Base-by-base conservation (phyloP, 169 alveolate species). In the Plasmodium blacklocki region DNA sequence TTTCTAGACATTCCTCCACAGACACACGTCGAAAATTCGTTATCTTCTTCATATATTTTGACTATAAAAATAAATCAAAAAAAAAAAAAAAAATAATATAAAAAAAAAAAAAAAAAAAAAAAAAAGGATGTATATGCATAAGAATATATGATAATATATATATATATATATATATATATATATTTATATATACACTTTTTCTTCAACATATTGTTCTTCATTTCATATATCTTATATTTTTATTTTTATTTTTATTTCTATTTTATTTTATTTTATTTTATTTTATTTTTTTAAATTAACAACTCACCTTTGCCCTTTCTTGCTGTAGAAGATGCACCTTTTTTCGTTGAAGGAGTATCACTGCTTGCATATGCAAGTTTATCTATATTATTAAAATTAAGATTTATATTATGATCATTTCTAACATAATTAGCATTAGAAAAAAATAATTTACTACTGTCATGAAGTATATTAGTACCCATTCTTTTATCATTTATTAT, bases 1-100 rank as follows among this genome's bases (percentile, higher is more conserved):
- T 70, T 86, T 62, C 18, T 64, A 12, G 15, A 18, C 92, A 86
- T 86, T 19, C 92, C 92, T 45, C 92, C 92, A 62, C 92, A 86
- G 18, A 47, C 68, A 26, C 92, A 86, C 11, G 92, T 71, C 21
- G 92, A 70, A 50, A 86, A 86, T 12, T 86, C 92, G 54, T 66
- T 50, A 32, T 73, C 71, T 49, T 86, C 92, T 72, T 86, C 62
- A 45, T 86, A 86, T 56, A 86, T 86, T 29, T 72, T 86, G 23
- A 26, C 88, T 70, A 29, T 8, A 19, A 12, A 47, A 43, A 43
- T 70, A 14, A 18, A 15, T 12, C 14, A 26, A 26, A 15, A 9
- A 26, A n/a, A 0, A 14, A 54, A 54, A 54, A 8, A 12, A 29
- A 64, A 29, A 23, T 32, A 32, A 29, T 1, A 64, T 32, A 64